phyloP scores from a whole-genome alignment of 2,329 filamentous ascomycete genomes.

The Colletotrichum somersetense region DNA sequence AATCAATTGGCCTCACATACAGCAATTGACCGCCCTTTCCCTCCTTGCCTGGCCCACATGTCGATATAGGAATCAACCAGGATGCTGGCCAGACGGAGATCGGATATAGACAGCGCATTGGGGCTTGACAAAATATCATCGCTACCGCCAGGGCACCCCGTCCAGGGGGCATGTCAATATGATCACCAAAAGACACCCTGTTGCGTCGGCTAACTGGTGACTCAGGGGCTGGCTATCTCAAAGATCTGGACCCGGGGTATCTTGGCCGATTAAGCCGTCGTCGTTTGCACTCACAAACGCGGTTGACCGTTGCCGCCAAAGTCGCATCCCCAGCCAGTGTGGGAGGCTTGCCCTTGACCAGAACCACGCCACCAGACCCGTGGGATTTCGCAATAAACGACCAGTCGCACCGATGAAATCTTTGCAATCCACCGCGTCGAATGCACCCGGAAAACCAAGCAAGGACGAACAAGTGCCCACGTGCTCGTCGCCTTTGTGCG shows the following conservation, averaged over 20 bases:
- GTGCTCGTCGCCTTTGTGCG: constrained; percentile 23
- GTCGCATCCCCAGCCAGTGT: not conserved
- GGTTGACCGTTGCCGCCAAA: not conserved
- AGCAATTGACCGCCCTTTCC: constrained; percentile 40
- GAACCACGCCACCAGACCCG: not conserved
- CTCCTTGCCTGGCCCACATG: constrained; percentile 14
- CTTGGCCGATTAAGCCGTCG: constrained; percentile 28
- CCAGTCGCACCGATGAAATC: not conserved
- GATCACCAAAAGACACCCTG: constrained; percentile 14
- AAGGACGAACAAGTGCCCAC: constrained; percentile 27
- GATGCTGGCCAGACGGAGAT: constrained; percentile 23
- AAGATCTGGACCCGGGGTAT: constrained; percentile 23
- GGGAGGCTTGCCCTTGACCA: not conserved
- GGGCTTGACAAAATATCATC: constrained; percentile 1
- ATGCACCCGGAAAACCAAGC: not conserved
- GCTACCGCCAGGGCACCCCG: not conserved
- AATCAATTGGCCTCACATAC: constrained; percentile 19
- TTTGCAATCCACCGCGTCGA: not conserved
- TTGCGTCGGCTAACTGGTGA: constrained; percentile 17
- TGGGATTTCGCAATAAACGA: not conserved
- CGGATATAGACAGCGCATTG: constrained; percentile 14
- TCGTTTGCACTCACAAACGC: not conserved
- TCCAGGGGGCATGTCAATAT: constrained; percentile 31
- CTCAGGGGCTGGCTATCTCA: constrained; percentile 25
- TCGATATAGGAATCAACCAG: constrained; percentile 10